These are phyloP conservation scores for Neofusicoccum laricinum DNA, from an alignment of 2,329 filamentous ascomycete genomes.

Conservation along the genomic window DNA sequence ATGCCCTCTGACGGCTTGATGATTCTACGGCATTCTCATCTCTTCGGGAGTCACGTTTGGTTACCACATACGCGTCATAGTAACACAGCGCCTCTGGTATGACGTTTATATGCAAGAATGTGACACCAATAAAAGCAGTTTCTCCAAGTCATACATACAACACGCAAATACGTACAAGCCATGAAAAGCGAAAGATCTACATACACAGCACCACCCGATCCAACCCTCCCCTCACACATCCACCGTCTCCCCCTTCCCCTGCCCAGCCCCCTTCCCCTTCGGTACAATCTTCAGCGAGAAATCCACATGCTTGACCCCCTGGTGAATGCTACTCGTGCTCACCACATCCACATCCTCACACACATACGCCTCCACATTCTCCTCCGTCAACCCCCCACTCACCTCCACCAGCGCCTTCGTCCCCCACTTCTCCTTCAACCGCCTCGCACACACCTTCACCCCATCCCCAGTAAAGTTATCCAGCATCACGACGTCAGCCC, in stretches of 20 bases:
- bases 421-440: conserved; percentile 76
- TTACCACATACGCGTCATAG: not conserved
- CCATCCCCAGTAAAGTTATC: conserved; percentile 88
- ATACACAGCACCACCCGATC: too few relatives aligned
- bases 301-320: conserved; percentile 89
- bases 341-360: conserved; percentile 85
- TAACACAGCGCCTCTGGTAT: not conserved
- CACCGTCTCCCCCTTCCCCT: conserved; percentile 16
- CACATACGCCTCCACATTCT: conserved; percentile 82
- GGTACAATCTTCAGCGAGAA: conserved; percentile 86
- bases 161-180: not conserved
- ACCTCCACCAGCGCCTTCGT: conserved; percentile 75
- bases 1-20: too few relatives aligned
- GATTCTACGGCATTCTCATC: too few relatives aligned
- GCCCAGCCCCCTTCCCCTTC: conserved; percentile 27
- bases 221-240: conserved; percentile 4
- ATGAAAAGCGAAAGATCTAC: not conserved
- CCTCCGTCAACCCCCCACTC: conserved; percentile 80
- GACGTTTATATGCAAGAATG: not conserved
- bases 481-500: conserved; percentile 94
- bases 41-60: not conserved
- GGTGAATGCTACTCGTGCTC: conserved; percentile 94
- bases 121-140: not conserved
- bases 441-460: conserved; percentile 69
- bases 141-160: not conserved